These are phyloP conservation scores for Penicillium freii DNA, from an alignment of 2,329 filamentous ascomycete species.

Conservation along the genomic window DNA sequence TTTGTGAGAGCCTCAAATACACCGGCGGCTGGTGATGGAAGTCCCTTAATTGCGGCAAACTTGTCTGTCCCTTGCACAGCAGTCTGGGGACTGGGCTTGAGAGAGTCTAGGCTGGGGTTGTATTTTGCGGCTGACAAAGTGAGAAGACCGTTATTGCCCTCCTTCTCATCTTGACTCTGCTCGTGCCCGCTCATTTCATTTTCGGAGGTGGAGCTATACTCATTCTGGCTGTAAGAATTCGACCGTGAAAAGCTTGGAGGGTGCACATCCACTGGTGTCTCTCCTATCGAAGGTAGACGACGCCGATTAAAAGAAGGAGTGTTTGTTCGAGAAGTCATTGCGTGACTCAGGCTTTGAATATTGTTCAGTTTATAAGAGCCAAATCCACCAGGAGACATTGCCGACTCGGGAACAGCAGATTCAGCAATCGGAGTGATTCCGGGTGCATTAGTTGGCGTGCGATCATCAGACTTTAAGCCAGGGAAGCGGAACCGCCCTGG, in stretches of 20 bases:
- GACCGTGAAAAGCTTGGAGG: slow-evolving; percentile 42
- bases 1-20: slow-evolving; percentile 63
- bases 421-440: slow-evolving; percentile 87
- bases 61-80: slow-evolving; percentile 67
- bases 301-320: slow-evolving; percentile 61
- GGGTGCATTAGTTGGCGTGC: slow-evolving; percentile 71
- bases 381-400: slow-evolving; percentile 65
- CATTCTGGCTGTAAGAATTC: slow-evolving; percentile 43
- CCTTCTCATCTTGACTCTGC: slow-evolving; percentile 30
- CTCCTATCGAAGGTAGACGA: slow-evolving; percentile 75
- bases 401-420: slow-evolving; percentile 61
- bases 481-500: slow-evolving; percentile 62
- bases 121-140: slow-evolving; percentile 46
- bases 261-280: slow-evolving; percentile 58
- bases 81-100: slow-evolving; percentile 54
- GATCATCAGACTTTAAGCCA: slow-evolving; percentile 53
- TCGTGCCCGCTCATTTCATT: slow-evolving; percentile 32
- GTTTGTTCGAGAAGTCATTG: slow-evolving; percentile 63
- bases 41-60: slow-evolving; percentile 54
- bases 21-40: slow-evolving; percentile 68
- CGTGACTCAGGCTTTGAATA: slow-evolving; percentile 67
- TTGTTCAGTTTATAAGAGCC: slow-evolving; percentile 57
- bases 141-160: slow-evolving; percentile 39
- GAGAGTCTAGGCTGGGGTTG: slow-evolving; percentile 40
- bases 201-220: slow-evolving; percentile 51